Conservation (phyloP, 192 early-diverging fungal species). For the Dissophora globulifera region DNA sequence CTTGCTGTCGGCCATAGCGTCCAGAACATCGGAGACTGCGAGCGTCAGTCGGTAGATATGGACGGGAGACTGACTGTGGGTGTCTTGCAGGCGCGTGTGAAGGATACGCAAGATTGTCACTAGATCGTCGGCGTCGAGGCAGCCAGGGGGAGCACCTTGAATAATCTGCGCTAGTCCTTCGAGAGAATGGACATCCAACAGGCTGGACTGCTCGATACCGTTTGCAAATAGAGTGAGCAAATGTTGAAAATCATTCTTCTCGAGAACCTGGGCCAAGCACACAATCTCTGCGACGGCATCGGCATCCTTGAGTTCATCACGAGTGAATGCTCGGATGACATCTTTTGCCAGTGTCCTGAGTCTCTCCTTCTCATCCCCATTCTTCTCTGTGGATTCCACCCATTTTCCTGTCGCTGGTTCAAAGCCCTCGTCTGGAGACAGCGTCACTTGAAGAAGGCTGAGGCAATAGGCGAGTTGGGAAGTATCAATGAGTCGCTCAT, state of each 20-base stretch:
- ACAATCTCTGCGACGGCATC: not conserved
- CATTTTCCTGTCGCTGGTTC: not conserved
- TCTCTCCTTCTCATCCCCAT: not conserved
- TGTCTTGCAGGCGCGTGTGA: not conserved
- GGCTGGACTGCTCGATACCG: no score
- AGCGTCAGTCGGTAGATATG: not conserved
- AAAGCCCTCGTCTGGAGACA: not conserved
- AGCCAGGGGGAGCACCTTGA: not conserved
- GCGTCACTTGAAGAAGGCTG: not conserved
- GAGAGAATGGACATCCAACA: not conserved
- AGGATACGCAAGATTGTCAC: not conserved
- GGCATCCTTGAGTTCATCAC: not conserved
- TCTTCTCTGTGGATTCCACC: not conserved
- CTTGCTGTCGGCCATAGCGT: conserved; percentile 3
- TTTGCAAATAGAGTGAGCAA: no score
- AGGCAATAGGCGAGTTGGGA: conserved; percentile 7
- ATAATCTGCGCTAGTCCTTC: conserved; percentile 7
- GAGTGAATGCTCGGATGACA: not conserved
- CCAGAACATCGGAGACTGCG: not conserved
- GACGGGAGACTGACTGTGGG: not conserved
- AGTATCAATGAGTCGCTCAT: not conserved
- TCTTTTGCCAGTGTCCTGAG: not conserved
- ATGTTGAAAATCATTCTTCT: no score
- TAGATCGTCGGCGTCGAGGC: conserved; percentile 6
- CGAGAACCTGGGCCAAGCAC: no score